These are phyloP conservation scores for Lentinus brumalis DNA, from an alignment of 768 basidiomycete genomes.

Conservation along the genomic window DNA sequence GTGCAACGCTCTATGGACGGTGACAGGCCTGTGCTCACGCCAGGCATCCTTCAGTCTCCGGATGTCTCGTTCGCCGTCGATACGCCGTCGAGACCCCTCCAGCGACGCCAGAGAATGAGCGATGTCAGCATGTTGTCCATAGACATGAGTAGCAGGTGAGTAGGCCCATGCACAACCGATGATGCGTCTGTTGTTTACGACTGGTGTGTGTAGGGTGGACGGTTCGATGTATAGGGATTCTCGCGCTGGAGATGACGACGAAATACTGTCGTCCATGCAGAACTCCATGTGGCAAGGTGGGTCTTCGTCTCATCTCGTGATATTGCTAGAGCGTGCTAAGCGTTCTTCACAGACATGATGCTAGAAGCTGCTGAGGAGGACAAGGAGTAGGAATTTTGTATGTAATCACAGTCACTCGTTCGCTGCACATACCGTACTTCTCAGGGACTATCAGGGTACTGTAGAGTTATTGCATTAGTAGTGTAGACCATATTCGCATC, in stretches of 20 bases:
- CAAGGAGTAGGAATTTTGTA: conserved; percentile 8
- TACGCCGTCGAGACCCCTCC: conserved; percentile 44
- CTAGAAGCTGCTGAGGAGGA: conserved; percentile 49
- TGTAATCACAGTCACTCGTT: conserved; percentile 11
- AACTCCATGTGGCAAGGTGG: conserved; percentile 74
- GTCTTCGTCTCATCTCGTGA: conserved; percentile 23
- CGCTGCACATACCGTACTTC: conserved; percentile 10
- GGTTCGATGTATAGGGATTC: conserved; percentile 26
- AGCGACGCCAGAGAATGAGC: conserved; percentile 57
- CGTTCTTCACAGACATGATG: conserved; percentile 40
- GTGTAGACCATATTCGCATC: conserved; percentile 19
- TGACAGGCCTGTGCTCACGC: conserved; percentile 39
- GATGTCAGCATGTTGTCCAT: conserved; percentile 62
- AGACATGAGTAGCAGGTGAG: conserved; percentile 52
- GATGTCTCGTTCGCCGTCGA: conserved; percentile 53
- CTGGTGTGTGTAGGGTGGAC: conserved; percentile 25
- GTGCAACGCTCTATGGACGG: conserved; percentile 22
- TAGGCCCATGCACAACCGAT: not conserved
- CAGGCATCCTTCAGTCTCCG: conserved; percentile 37
- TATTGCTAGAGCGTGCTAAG: not conserved
- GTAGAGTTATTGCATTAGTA: conserved; percentile 24
- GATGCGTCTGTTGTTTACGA: not conserved
- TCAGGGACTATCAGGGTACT: conserved; percentile 11
- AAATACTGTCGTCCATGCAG: conserved; percentile 59
- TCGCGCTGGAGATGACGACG: conserved; percentile 32